Evolutionary conservation across 169 alveolate species (phyloP).

Genomic region (Theileria parva): DNA sequence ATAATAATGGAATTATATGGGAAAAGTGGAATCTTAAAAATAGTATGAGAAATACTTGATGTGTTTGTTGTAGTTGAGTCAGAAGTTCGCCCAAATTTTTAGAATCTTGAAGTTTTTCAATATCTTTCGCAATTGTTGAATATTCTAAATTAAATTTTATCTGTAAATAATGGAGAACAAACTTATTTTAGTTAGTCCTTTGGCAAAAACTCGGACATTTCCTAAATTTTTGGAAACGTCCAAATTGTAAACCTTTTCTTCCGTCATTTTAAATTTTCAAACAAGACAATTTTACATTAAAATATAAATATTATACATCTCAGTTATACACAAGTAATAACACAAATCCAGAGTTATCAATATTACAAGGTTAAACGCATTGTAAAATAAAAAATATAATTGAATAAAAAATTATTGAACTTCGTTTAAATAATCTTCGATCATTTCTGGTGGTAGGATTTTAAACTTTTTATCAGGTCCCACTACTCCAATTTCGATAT

Average conservation of each 20-base stretch:
- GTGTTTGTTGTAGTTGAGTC: constrained; percentile 44
- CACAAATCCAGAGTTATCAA: not conserved
- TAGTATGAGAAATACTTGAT: constrained; percentile 27
- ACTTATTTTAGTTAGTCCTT: constrained; percentile 60
- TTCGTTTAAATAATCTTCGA: constrained; percentile 91
- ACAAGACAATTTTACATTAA: not conserved
- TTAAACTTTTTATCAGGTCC: constrained; percentile 86
- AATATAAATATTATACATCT: not conserved
- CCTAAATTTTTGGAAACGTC: constrained; percentile 59
- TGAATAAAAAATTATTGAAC: constrained; percentile 55
- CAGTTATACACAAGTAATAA: not conserved
- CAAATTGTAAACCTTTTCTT: constrained; percentile 30
- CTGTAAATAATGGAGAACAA: constrained; percentile 7
- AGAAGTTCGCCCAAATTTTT: constrained; percentile 45
- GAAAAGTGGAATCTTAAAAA: not conserved
- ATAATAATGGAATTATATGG: not conserved
- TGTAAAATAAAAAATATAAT: not conserved
- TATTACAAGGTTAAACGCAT: not conserved
- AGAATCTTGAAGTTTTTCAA: constrained; percentile 25
- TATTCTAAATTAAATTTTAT: not conserved
- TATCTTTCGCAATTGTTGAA: constrained; percentile 36
- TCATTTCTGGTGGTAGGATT: constrained; percentile 83
- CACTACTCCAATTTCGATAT: constrained; percentile 95
- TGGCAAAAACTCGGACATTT: constrained; percentile 43
- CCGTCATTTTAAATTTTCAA: constrained; percentile 4